These are phyloP conservation scores for Hydnomerulius pinastri DNA, from an alignment of 768 basidiomycete species.

Conservation along the genomic window DNA sequence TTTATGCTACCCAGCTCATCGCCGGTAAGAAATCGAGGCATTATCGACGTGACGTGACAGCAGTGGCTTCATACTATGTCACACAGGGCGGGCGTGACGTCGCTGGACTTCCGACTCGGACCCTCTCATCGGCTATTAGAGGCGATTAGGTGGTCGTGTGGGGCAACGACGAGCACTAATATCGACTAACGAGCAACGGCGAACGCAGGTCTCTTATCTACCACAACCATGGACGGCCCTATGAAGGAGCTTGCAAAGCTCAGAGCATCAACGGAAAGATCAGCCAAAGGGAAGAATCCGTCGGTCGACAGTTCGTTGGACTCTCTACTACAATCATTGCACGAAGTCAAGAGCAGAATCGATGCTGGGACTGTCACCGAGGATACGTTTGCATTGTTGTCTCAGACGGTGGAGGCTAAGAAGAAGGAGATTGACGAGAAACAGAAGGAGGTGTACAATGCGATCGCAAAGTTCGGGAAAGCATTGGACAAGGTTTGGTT, in stretches of 20 bases:
- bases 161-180: not conserved
- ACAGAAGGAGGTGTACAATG: constrained; percentile 85
- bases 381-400: constrained; percentile 50
- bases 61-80: not conserved
- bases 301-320: constrained; percentile 65
- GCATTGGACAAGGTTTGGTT: constrained; percentile 82
- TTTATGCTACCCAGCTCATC: constrained; percentile 83
- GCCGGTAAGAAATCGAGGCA: constrained; percentile 72
- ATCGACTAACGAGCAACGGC: not conserved
- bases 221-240: constrained; percentile 61
- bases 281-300: constrained; percentile 52
- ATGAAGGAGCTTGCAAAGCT: constrained; percentile 81
- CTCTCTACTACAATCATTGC: constrained; percentile 58
- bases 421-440: constrained; percentile 88
- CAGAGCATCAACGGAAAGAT: constrained; percentile 55
- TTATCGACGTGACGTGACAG: constrained; percentile 35
- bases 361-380: constrained; percentile 49
- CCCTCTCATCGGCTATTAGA: too few relatives aligned
- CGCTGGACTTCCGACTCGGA: not conserved
- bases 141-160: not conserved
- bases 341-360: constrained; percentile 55
- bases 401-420: constrained; percentile 60
- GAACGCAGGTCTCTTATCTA: not conserved
- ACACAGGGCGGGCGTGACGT: not conserved
- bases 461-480: constrained; percentile 79